Base-by-base conservation (phyloP, 352 stramenopile genomes). In the Phytophthora ohioensis region DNA sequence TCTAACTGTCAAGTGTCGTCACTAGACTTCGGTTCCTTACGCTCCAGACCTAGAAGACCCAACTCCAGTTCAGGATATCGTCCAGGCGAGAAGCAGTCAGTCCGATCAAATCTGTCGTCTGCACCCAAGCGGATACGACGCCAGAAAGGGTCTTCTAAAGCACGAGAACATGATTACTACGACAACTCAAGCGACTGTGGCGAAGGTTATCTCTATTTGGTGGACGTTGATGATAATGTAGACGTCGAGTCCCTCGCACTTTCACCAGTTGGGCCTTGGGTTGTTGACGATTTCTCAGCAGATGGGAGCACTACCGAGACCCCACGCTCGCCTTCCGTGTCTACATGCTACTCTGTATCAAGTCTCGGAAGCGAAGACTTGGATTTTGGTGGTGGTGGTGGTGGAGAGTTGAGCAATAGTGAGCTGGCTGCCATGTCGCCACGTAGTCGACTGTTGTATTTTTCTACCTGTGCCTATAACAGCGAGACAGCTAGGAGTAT, bases 401-500 rank as follows among this genome's bases (percentile, higher is more conserved):
- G 81, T 48, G 47, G 10, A 21, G 67, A 57, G 5, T 64, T 42
- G 52, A 63, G 36, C 38, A 45, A 31, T 27, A 51, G 4, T 9
- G 61, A 74, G 1, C 32, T 84, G 4, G 61, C 76, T 4, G 58
- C 73, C n/a, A 64, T 87, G 32, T 92, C 84, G 0, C 85, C 85
- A 46, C 82, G 85, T 32, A 89, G 77, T 41, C 81, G 82, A 0
- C 61, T 92, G n/a, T 61, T 92, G 6, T 91, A 83, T 74, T 76
- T 90, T 56, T 92, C 84, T 1, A 70, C 78, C 5, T 90, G 71
- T 55, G 74, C 54, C 4, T 62, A 71, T 30, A 70, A 75, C 17
- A 51, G 62, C 11, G 67, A 71, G 12, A 39, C 45, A 15, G 17
- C 57, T 9, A 45, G 41, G 35, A 42, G 13, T 39, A 31, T 13